These are phyloP conservation scores for Suillus bovinus DNA, from an alignment of 768 basidiomycete genomes.

Conservation along the genomic window DNA sequence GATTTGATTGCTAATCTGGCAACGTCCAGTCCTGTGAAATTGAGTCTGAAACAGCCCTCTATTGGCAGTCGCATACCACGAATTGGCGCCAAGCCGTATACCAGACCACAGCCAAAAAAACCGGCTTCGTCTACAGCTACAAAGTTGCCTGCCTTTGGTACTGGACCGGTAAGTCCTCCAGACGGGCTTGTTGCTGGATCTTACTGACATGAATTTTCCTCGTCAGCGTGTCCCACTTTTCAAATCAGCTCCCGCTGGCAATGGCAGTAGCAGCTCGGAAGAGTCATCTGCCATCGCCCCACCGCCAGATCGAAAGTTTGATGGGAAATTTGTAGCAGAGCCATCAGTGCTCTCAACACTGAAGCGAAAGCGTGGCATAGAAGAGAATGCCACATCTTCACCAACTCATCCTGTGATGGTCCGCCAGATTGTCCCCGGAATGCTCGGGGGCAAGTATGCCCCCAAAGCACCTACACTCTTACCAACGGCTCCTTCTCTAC, in stretches of 20 bases:
- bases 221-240: slow-evolving; percentile 15
- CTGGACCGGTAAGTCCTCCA: background rate
- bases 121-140: background rate
- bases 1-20: slow-evolving; percentile 17
- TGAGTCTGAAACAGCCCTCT: slow-evolving; percentile 47
- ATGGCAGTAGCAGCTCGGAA: slow-evolving; percentile 15
- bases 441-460: slow-evolving; percentile 30
- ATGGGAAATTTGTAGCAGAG: slow-evolving; percentile 3
- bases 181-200: background rate
- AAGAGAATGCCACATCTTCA: slow-evolving; percentile 14
- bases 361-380: slow-evolving; percentile 34
- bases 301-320: background rate
- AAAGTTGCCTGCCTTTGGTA: slow-evolving; percentile 6
- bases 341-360: slow-evolving; percentile 18
- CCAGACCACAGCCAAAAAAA: slow-evolving; percentile 34
- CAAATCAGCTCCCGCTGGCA: slow-evolving; percentile 15
- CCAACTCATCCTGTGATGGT: slow-evolving; percentile 31
- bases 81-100: slow-evolving; percentile 59
- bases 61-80: slow-evolving; percentile 61
- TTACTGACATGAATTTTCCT: background rate
- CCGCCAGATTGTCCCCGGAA: slow-evolving; percentile 40
- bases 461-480: slow-evolving; percentile 20
- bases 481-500: background rate
- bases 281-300: slow-evolving; percentile 10
- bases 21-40: slow-evolving; percentile 35